phyloP scores from a whole-genome alignment of 768 basidiomycete genomes.

The Steccherinum ochraceum region DNA sequence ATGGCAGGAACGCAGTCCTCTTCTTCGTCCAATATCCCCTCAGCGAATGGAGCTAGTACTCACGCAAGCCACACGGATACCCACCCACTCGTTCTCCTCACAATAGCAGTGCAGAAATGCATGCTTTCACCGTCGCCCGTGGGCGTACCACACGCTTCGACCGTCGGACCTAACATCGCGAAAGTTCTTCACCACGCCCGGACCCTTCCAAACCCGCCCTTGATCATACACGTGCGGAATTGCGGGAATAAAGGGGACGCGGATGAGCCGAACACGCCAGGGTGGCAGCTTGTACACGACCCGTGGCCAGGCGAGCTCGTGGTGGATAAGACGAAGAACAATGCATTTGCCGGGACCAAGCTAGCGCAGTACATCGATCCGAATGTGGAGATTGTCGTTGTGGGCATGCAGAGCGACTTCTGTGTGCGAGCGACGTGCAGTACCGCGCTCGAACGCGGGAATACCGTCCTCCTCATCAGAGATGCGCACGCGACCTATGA shows the following conservation, averaged over 20 bases:
- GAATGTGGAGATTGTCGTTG: conserved; percentile 58
- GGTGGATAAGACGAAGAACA: conserved; percentile 59
- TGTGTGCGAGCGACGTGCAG: conserved; percentile 48
- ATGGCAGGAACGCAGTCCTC: neutral
- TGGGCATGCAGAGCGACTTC: conserved; percentile 65
- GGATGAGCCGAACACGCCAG: conserved; percentile 48
- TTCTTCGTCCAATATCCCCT: neutral
- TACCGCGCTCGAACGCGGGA: conserved; percentile 56
- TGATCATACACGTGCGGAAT: conserved; percentile 65
- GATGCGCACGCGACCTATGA: conserved; percentile 68
- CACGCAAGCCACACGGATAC: neutral
- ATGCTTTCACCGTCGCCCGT: conserved; percentile 41
- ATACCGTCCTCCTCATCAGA: conserved; percentile 55
- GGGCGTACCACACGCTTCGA: conserved; percentile 42
- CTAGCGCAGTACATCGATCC: conserved; percentile 42
- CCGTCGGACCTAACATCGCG: conserved; percentile 41
- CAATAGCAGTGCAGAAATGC: conserved; percentile 51
- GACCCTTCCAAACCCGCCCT: conserved; percentile 37
- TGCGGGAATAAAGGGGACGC: conserved; percentile 53
- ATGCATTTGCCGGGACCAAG: conserved; percentile 57
- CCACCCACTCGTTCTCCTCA: conserved; percentile 42
- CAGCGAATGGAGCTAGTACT: neutral
- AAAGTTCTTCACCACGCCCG: conserved; percentile 46
- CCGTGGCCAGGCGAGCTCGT: conserved; percentile 46
- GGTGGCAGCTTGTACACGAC: conserved; percentile 57